phyloP scores from a whole-genome alignment of 163 green algal species.

The Dunaliella salina region DNA sequence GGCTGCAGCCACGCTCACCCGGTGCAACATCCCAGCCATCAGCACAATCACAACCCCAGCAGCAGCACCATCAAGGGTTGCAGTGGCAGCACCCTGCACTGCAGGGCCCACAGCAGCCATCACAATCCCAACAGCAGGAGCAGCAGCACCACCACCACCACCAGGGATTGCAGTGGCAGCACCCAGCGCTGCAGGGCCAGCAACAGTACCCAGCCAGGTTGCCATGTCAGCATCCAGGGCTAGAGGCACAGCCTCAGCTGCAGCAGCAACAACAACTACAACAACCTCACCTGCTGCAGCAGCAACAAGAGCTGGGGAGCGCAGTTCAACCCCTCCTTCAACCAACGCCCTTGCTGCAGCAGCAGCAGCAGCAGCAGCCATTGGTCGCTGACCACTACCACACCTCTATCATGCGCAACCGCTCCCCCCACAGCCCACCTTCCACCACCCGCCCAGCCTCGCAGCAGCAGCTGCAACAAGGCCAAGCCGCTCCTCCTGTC shows the following conservation, averaged over 20 bases:
- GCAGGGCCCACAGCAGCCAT: neutral
- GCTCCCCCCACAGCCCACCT: neutral
- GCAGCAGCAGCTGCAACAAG: slow-evolving; percentile 5
- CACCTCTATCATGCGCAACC: slow-evolving; percentile 21
- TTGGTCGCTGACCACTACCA: slow-evolving; percentile 21
- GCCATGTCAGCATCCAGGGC: neutral
- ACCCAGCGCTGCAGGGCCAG: neutral
- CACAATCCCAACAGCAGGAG: neutral
- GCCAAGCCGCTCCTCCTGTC: neutral
- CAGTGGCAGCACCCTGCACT: neutral
- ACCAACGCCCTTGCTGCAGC: neutral
- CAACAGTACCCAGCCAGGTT: neutral
- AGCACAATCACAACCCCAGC: neutral
- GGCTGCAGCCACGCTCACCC: neutral
- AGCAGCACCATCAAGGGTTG: neutral
- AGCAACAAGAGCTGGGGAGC: neutral
- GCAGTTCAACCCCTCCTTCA: neutral
- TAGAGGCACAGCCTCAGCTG: neutral
- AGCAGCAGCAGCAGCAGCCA: neutral
- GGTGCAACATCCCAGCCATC: neutral
- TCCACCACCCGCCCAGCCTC: neutral
- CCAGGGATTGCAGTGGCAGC: neutral
- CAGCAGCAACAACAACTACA: neutral
- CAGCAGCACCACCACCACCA: slow-evolving; percentile 4
- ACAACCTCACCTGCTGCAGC: neutral